These are phyloP conservation scores for Quercus alba DNA, from an alignment of 306 rosid species.

Conservation along the genomic window DNA sequence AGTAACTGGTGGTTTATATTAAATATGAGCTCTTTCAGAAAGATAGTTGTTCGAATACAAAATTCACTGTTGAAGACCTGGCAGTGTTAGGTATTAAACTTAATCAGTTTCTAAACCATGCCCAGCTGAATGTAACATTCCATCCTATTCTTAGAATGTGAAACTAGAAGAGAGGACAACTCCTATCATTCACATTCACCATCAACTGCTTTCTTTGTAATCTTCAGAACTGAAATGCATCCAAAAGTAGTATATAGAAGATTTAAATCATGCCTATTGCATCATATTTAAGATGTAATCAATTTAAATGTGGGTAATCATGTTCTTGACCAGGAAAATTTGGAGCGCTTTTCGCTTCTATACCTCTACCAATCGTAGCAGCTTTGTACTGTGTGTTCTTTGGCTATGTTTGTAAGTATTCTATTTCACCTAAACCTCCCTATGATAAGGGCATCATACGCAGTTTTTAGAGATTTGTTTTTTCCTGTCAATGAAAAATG, in stretches of 20 bases:
- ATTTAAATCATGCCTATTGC: neutral
- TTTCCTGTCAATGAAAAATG: neutral
- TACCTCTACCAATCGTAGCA: slow-evolving; percentile 77
- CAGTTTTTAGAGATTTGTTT: neutral
- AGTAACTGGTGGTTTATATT: too few relatives aligned
- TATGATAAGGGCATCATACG: neutral
- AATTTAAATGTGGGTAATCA: neutral
- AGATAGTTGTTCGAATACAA: neutral
- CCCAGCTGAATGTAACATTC: neutral
- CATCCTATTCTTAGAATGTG: neutral
- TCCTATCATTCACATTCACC: neutral
- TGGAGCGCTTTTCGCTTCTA: slow-evolving; percentile 73
- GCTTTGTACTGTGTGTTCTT: slow-evolving; percentile 70
- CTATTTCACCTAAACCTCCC: neutral
- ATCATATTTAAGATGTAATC: neutral
- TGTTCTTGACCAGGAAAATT: slow-evolving; percentile 53
- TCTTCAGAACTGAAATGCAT: neutral
- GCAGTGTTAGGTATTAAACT: neutral
- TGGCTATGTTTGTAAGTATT: slow-evolving; percentile 71
- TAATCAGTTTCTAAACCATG: neutral
- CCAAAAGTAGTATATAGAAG: neutral
- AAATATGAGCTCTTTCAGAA: too few relatives aligned
- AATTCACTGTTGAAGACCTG: neutral
- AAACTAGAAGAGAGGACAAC: neutral
- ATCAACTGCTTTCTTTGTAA: neutral